Evolutionary conservation across 768 basidiomycete species (phyloP).

Genomic region (Mycena rosella): DNA sequence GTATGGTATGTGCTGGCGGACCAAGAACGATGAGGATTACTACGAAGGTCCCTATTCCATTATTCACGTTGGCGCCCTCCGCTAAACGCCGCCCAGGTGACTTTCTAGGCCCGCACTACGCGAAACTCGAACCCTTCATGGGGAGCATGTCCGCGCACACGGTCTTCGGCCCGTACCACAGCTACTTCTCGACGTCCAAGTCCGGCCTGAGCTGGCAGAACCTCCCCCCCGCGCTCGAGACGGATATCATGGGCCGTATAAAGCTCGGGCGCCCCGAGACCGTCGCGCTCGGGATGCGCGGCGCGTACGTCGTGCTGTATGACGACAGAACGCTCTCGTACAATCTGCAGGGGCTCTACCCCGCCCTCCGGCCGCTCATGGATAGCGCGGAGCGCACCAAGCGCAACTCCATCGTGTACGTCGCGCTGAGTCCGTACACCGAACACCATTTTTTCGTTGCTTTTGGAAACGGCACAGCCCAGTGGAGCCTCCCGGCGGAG

Average conservation of each 20-base stretch:
- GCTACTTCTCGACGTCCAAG: conserved; percentile 25
- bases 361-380: conserved; percentile 4
- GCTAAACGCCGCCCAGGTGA: not conserved
- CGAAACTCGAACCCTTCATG: conserved; percentile 19
- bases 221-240: conserved; percentile 16
- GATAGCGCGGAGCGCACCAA: conserved; percentile 13
- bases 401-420: conserved; percentile 13
- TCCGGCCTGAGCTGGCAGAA: conserved; percentile 24
- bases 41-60: conserved; percentile 12
- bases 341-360: conserved; percentile 16
- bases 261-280: conserved; percentile 21
- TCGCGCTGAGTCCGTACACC: conserved; percentile 25
- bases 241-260: conserved; percentile 15
- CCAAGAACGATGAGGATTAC: conserved; percentile 2
- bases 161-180: conserved; percentile 21
- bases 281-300: conserved; percentile 23
- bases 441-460: conserved; percentile 20
- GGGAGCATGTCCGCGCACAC: conserved; percentile 6
- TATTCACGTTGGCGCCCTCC: too few relatives aligned
- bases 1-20: conserved; percentile 25
- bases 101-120: conserved; percentile 20
- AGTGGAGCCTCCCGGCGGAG: conserved; percentile 18
- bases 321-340: conserved; percentile 15
- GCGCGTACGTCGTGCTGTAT: conserved; percentile 18
- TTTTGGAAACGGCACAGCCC: conserved; percentile 17